Percentiles rank a stretch among this genome's conserved stretches.
Conservation (phyloP, 805 yeast genomes). For the Yamadazyma kitorensis region DNA sequence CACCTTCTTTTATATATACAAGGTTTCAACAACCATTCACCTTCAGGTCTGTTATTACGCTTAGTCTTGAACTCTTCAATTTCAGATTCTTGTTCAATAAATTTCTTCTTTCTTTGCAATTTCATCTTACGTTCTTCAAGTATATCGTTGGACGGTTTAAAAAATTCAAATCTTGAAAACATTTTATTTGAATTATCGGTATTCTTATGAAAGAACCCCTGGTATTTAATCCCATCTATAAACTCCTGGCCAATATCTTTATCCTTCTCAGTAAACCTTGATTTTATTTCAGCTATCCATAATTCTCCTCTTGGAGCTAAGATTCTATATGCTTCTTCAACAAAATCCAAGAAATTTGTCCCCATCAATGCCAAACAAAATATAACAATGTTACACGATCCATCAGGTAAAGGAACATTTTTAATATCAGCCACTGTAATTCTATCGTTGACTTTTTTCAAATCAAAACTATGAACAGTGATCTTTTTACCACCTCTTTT, state of each 20-base stretch:
- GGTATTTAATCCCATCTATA: conserved; percentile 67
- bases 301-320: conserved; percentile 88
- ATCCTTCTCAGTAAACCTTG: conserved; percentile 69
- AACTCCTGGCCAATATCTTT: conserved; percentile 67
- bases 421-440: conserved; percentile 97
- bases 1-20: conserved; percentile 87
- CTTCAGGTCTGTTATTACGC: conserved; percentile 61
- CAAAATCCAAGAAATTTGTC: conserved; percentile 88
- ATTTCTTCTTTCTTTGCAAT: conserved; percentile 59
- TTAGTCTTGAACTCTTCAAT: conserved; percentile 57
- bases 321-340: conserved; percentile 84
- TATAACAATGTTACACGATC: conserved; percentile 81
- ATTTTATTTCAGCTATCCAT: conserved; percentile 97
- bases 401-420: conserved; percentile 79
- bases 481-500: conserved; percentile 30
- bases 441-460: conserved; percentile 81
- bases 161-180: conserved; percentile 94
- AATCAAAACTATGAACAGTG: conserved; percentile 84
- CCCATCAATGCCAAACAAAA: conserved; percentile 97
- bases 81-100: conserved; percentile 67
- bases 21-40: conserved; percentile 89
- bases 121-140: conserved; percentile 60
- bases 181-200: conserved; percentile 87
- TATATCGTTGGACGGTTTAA: conserved; percentile 75
- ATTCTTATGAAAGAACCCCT: conserved; percentile 83